Percentiles rank a stretch among this genome's conserved stretches.
Evolutionary conservation across 2,329 filamentous ascomycete genomes (phyloP).

Genomic region (Karstenula rhodostoma): DNA sequence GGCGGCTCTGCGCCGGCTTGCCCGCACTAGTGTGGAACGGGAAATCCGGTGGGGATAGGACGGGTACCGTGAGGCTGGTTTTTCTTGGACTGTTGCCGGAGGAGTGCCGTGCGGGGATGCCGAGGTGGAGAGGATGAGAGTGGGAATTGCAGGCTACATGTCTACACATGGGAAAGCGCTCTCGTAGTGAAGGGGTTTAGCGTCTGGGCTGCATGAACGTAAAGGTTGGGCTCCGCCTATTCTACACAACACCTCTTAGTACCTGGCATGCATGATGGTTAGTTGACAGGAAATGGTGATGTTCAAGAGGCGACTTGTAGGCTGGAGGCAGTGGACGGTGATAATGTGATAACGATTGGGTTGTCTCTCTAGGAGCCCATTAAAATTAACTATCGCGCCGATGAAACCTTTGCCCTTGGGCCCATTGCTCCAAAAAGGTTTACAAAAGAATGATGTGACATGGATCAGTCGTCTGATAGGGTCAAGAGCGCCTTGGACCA

Average conservation of each 20-base stretch:
- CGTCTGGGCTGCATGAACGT: background rate
- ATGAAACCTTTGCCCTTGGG: conserved; percentile 2
- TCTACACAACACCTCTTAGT: too few species aligned
- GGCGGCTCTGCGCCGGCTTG: conserved; percentile 1
- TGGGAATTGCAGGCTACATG: conserved; percentile 5
- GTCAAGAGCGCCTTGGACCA: conserved; percentile 38
- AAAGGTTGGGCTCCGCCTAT: too few species aligned
- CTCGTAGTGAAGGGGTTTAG: background rate
- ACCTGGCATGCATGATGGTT: too few species aligned
- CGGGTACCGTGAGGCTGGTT: background rate
- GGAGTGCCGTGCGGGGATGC: background rate
- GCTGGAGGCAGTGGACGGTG: background rate
- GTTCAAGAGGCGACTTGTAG: background rate
- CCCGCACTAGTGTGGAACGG: background rate
- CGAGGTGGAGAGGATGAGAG: background rate
- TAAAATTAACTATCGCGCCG: conserved; percentile 4
- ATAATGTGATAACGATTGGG: background rate
- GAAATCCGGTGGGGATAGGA: conserved; percentile 12
- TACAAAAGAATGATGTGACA: background rate
- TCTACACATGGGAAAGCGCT: background rate
- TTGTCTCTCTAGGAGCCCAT: background rate
- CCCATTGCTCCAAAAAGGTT: background rate
- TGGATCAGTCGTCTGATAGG: conserved; percentile 31
- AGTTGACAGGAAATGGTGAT: too few species aligned
- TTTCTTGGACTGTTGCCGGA: background rate